Base-by-base conservation (phyloP, 441 rosid genomes). In the Pelargonium fulgidum region DNA sequence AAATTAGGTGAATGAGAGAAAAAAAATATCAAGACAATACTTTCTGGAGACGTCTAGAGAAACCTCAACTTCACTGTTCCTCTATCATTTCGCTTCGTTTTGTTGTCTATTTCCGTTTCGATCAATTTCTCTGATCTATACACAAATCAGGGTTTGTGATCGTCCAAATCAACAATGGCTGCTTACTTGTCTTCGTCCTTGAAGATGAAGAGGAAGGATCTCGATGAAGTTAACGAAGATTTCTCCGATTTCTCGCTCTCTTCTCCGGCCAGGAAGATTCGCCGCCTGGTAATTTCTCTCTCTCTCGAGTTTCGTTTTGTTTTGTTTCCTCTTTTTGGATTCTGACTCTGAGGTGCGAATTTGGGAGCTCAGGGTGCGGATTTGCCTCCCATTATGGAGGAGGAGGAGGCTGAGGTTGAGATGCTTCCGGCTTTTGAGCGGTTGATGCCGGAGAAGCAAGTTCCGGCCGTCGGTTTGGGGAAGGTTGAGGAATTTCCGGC, bases 161-260 rank as follows among this genome's bases (percentile, higher is more conserved):
- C 4, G 16, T 6, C 4, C 0, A n/a, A n/a, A n/a, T 1, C 16
- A 12, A n/a, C 16, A 39, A 79, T 71, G 81, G 71, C 62, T 13
- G 70, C 50, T n/a, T 64, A 24, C 59, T 69, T 75, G 59, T 6
- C 45, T 45, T 50, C 68, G 71, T 13, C 12, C 56, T 80, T 80
- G 72, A 88, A 58, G 80, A 77, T 80, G 81, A 93, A 93, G 86
- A 79, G 97, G 72, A 84, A 84, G 63, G 87, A 85, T 1, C 75
- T 93, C 0, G 93, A 91, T 48, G 84, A 77, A 14, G 86, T 85
- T 5, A 81, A 81, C 72, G 85, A 91, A 14, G 97, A 90, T 0
- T 91, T 90, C 80, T 85, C 90, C 36, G 91, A 93, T 73, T 93
- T 93, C 76, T 85, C 92, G 8, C 84, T 89, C 20, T 85, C 90